A percentile compares a stretch with the other conserved stretches of the same genome.
Conservation (phyloP, 768 basidiomycete genomes). For the Mycena olivaceomarginata region DNA sequence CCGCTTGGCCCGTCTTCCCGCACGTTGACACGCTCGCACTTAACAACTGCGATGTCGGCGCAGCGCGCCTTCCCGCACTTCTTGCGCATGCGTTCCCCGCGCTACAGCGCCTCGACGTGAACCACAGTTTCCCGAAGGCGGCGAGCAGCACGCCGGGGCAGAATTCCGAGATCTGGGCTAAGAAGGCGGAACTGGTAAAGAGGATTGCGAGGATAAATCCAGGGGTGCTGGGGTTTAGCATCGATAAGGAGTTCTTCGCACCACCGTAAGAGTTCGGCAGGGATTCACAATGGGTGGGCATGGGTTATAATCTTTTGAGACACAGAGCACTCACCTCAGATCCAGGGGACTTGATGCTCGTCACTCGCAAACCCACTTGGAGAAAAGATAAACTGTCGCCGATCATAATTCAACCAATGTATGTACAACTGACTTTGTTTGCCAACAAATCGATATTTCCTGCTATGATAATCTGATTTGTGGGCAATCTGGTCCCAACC, state of each 20-base stretch:
- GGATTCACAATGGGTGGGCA: no score
- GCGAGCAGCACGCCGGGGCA: not conserved
- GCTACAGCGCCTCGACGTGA: slow-evolving; percentile 12
- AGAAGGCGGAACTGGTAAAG: slow-evolving; percentile 1
- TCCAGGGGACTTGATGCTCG: no score
- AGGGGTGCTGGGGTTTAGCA: not conserved
- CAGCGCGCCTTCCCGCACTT: slow-evolving; percentile 4
- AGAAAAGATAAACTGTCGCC: no score
- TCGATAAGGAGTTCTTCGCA: slow-evolving; percentile 20
- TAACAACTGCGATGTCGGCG: not conserved
- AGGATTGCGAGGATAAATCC: slow-evolving; percentile 6
- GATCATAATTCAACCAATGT: no score
- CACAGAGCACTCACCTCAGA: no score
- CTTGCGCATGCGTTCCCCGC: slow-evolving; percentile 28
- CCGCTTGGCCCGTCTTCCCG: slow-evolving; percentile 18
- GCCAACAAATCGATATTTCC: no score
- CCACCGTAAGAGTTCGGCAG: not conserved
- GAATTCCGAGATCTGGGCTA: not conserved
- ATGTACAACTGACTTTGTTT: no score
- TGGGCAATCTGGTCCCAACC: no score
- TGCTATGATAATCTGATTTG: no score
- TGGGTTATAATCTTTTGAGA: no score
- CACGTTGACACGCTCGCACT: not conserved
- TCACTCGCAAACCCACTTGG: no score
- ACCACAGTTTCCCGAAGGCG: slow-evolving; percentile 3